phyloP scores from a whole-genome alignment of 2,329 filamentous ascomycete genomes.

The Alternaria alternata region DNA sequence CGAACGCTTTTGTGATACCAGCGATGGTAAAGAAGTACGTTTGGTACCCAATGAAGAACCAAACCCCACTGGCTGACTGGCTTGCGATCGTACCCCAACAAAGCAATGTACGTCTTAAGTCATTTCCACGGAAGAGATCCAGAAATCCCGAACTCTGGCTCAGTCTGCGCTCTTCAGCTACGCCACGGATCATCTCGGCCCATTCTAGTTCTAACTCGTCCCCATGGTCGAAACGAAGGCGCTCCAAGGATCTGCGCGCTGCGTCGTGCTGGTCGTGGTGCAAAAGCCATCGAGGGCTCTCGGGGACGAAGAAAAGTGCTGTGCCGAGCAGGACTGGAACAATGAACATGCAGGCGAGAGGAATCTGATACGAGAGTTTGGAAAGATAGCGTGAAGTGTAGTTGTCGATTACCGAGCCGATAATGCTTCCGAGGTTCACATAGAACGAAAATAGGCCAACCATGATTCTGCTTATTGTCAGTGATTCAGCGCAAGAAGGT shows the following conservation, averaged over 20 bases:
- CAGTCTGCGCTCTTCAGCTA: slow-evolving; percentile 50
- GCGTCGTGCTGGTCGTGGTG: slow-evolving; percentile 24
- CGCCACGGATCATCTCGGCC: slow-evolving; percentile 36
- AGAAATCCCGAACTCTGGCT: slow-evolving; percentile 60
- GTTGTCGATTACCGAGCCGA: slow-evolving; percentile 53
- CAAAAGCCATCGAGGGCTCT: slow-evolving; percentile 55
- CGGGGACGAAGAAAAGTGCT: slow-evolving; percentile 41
- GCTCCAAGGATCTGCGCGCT: slow-evolving; percentile 27
- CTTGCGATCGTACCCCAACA: slow-evolving; percentile 59
- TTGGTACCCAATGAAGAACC: slow-evolving; percentile 61
- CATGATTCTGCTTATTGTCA: slow-evolving; percentile 54
- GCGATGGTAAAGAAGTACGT: slow-evolving; percentile 54
- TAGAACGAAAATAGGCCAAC: slow-evolving; percentile 57
- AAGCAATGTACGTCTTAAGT: slow-evolving; percentile 60
- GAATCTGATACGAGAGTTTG: slow-evolving; percentile 52
- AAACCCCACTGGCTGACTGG: slow-evolving; percentile 57
- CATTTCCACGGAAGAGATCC: slow-evolving; percentile 60
- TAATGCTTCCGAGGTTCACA: slow-evolving; percentile 59
- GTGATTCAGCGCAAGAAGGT: neutral
- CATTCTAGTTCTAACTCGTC: slow-evolving; percentile 37
- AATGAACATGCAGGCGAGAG: slow-evolving; percentile 62
- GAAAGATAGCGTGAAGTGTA: slow-evolving; percentile 30
- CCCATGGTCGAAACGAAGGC: slow-evolving; percentile 27
- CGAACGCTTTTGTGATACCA: slow-evolving; percentile 51
- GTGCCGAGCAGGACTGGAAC: slow-evolving; percentile 58